Evolutionary conservation across 2,329 filamentous ascomycete species (phyloP).

Genomic region (Fusarium euwallaceae): DNA sequence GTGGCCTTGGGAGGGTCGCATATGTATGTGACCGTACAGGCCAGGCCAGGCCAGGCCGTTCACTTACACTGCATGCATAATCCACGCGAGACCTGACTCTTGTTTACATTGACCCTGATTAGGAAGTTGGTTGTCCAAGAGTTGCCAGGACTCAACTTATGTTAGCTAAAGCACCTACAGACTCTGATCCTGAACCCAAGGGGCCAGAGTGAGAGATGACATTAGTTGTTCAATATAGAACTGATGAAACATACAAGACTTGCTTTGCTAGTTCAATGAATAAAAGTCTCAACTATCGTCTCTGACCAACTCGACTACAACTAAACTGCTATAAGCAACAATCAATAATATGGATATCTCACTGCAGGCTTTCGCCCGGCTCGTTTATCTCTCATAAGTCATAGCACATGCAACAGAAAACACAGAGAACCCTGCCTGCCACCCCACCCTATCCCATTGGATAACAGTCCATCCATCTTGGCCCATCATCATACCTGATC

Average conservation of each 20-base stretch:
- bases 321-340: conserved; percentile 18
- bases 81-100: neutral
- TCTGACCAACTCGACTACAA: neutral
- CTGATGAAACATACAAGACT: neutral
- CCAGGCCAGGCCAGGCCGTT: neutral
- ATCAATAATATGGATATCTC: conserved; percentile 44
- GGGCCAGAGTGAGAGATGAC: neutral
- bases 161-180: neutral
- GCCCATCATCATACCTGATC: neutral
- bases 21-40: conserved; percentile 8
- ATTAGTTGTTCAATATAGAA: neutral
- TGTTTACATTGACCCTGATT: neutral
- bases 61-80: neutral
- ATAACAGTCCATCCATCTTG: conserved; percentile 3
- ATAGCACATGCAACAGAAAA: conserved; percentile 44
- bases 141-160: neutral
- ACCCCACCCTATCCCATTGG: conserved; percentile 31
- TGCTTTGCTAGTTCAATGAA: neutral
- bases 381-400: conserved; percentile 49
- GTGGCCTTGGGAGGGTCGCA: conserved; percentile 32
- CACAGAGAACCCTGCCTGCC: conserved; percentile 25
- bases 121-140: neutral
- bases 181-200: neutral
- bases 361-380: conserved; percentile 37
- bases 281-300: neutral